Base-by-base conservation (phyloP, 2,329 filamentous ascomycete species). In the Alternaria viburni region DNA sequence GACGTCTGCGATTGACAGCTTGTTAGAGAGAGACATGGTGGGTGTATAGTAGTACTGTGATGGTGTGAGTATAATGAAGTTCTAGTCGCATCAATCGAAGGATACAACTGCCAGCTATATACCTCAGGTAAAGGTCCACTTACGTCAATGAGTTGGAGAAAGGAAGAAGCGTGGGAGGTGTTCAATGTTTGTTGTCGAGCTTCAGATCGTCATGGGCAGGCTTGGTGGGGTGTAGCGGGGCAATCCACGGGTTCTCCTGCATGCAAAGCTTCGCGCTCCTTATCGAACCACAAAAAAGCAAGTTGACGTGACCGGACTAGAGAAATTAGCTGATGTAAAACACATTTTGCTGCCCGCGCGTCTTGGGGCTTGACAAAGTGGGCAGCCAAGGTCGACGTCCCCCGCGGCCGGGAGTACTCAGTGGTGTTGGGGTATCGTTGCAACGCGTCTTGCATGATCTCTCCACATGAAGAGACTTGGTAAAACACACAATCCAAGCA, bases 1-100 rank as follows among this genome's bases (percentile, higher is more conserved):
- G 78, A 97, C 90, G 80, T 99, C 95, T 72, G 90, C 92, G 84
- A 99, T 97, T 74, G 93, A 92, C 77, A 99, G 92, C 89, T 99
- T 99, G 89, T 90, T 97, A 77, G 94, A 92, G 81, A 99, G 93
- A 90, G 96, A 98, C 96, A 99, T 99, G 64, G 32, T 43, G 59
- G 17, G 7, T 32, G 43, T 58, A n/a, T 54, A n/a, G 46, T 59
- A 54, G 59, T 45, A 43, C 61, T 64, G 59, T 30, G 17, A 56
- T 36, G 26, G 54, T 47, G 41, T 25, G 51, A 25, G 49, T 44
- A 41, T 25, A 45, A 28, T 17, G 25, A 62, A 61, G 61, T 26
- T 64, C 28, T 30, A 25, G 51, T 25, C 8, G 36, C 19, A 41
- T 23, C 13, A 36, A 41, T 15, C 15, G 21, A 55, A 43, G 41